Percentiles rank a stretch among this genome's conserved stretches.
These are phyloP conservation scores for Lachnellula hyalina DNA, from an alignment of 2,329 filamentous ascomycete species.

Conservation along the genomic window DNA sequence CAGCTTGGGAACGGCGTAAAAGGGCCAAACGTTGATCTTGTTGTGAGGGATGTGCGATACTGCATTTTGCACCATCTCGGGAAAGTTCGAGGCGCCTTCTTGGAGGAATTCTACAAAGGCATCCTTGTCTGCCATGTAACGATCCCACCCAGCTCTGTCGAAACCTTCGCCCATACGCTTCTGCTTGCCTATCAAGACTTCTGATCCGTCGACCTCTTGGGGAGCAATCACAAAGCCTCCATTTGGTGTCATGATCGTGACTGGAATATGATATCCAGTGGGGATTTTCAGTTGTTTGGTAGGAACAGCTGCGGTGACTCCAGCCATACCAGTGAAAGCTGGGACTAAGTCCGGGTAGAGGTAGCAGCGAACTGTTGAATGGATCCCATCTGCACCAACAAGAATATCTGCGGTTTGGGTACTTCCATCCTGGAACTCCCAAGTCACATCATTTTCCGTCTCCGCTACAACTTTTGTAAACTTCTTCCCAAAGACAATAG, in stretches of 20 bases:
- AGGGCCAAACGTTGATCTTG: constrained; percentile 42
- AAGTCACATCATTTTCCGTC: constrained; percentile 36
- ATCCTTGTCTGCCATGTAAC: constrained; percentile 36
- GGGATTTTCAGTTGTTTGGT: constrained; percentile 20
- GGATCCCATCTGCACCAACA: constrained; percentile 55
- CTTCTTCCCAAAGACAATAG: constrained; percentile 43
- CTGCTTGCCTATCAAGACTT: constrained; percentile 45
- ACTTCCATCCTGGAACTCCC: constrained; percentile 43
- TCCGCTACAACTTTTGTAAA: constrained; percentile 41
- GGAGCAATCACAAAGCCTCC: constrained; percentile 48
- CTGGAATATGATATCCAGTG: constrained; percentile 15
- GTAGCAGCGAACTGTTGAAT: constrained; percentile 48
- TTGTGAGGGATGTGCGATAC: constrained; percentile 31
- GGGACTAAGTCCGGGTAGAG: constrained; percentile 45
- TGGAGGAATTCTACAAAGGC: constrained; percentile 33
- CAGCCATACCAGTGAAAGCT: constrained; percentile 44
- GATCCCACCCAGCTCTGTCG: constrained; percentile 39
- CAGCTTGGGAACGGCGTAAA: constrained; percentile 40
- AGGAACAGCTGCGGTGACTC: constrained; percentile 29
- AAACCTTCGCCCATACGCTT: constrained; percentile 32
- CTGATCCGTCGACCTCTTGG: constrained; percentile 43
- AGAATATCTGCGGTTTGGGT: constrained; percentile 39
- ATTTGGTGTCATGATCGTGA: constrained; percentile 14
- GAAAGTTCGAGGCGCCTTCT: constrained; percentile 31
- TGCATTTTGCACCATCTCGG: constrained; percentile 35